Evolutionary conservation across 1,284 basidiomycete species (phyloP).

Genomic region (Austroboletus novae-zelandiae): DNA sequence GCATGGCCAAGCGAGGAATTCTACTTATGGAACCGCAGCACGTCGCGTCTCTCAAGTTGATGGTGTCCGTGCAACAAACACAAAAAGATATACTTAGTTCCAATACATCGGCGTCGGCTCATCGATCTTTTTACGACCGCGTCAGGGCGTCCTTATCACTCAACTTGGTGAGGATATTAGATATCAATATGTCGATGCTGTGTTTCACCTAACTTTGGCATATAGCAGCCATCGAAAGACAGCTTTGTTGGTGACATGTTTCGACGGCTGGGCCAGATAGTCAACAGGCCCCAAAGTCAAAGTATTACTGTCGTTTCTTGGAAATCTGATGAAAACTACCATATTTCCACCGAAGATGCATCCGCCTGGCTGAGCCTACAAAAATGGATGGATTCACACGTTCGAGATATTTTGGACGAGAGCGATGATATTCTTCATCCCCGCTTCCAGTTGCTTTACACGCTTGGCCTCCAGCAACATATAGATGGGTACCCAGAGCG

Average conservation of each 20-base stretch:
- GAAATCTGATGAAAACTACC: not conserved
- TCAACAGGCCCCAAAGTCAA: no score
- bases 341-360: no score
- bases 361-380: constrained; percentile 18
- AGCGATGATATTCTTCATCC: constrained; percentile 43
- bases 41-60: constrained; percentile 39
- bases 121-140: not conserved
- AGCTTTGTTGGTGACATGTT: not conserved
- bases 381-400: constrained; percentile 26
- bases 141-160: not conserved
- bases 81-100: not conserved
- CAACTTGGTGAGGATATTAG: not conserved
- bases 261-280: not conserved
- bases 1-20: constrained; percentile 39
- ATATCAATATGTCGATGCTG: not conserved
- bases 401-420: constrained; percentile 42
- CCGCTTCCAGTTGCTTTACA: constrained; percentile 43
- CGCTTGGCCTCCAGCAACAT: constrained; percentile 38
- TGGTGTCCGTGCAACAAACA: constrained; percentile 9
- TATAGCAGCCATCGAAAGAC: not conserved
- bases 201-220: not conserved
- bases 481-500: constrained; percentile 46
- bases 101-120: not conserved
- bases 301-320: not conserved
- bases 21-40: constrained; percentile 51